A percentile compares a stretch with the other conserved stretches of the same genome.
These are phyloP conservation scores for Globisporangium viniferum DNA, from an alignment of 352 stramenopile genomes.

Conservation along the genomic window DNA sequence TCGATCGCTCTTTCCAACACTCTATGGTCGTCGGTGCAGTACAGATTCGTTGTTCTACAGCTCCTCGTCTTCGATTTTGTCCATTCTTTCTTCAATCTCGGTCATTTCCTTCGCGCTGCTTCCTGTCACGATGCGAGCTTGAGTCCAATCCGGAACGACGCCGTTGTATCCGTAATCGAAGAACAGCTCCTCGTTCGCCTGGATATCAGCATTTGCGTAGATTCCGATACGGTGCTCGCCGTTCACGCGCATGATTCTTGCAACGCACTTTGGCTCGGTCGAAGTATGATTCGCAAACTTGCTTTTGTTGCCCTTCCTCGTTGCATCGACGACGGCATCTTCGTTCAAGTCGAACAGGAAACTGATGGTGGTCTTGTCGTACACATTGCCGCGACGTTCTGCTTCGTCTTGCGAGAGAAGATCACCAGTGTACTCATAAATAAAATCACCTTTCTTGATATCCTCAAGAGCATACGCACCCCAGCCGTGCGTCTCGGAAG, in stretches of 20 bases:
- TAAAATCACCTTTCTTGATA: conserved; percentile 59
- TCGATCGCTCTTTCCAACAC: not conserved
- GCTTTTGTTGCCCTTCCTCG: conserved; percentile 94
- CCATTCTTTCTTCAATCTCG: conserved; percentile 1
- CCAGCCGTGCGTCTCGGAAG: conserved; percentile 72
- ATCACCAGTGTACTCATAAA: conserved; percentile 91
- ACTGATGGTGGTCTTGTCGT: conserved; percentile 87
- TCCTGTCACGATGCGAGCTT: conserved; percentile 42
- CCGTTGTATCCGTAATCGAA: conserved; percentile 84
- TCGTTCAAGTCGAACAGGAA: conserved; percentile 95
- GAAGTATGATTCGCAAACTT: conserved; percentile 92
- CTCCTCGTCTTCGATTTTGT: not conserved
- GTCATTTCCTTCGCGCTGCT: conserved; percentile 6
- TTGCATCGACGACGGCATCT: conserved; percentile 92
- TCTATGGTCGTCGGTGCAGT: not conserved
- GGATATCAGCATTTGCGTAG: conserved; percentile 89
- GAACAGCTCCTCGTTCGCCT: conserved; percentile 79
- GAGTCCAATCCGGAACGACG: conserved; percentile 80
- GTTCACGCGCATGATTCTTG: conserved; percentile 89
- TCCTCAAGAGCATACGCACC: conserved; percentile 61
- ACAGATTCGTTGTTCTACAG: conserved; percentile 1
- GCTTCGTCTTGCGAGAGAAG: conserved; percentile 88
- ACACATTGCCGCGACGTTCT: conserved; percentile 83
- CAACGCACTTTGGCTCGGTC: conserved; percentile 74
- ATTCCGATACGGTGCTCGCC: conserved; percentile 93